phyloP scores from a whole-genome alignment of 2,329 filamentous ascomycete species.

The Pyrenochaeta sp. region DNA sequence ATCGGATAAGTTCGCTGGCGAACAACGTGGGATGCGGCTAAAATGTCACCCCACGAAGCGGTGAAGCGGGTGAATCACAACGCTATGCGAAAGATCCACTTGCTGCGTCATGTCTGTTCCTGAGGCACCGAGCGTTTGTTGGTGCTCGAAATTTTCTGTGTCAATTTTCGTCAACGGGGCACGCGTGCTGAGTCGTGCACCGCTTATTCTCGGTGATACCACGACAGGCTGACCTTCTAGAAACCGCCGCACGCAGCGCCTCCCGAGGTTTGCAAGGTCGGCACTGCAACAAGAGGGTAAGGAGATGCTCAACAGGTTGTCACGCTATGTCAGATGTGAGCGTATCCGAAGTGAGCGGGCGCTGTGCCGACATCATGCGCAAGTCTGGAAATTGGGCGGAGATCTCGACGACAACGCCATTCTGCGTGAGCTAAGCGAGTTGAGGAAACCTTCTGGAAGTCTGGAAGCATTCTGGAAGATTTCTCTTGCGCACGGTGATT shows the following conservation, averaged over 20 bases:
- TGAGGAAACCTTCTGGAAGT: constrained; percentile 46
- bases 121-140: constrained; percentile 27
- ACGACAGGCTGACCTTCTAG: constrained; percentile 24
- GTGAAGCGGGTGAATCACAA: constrained; percentile 37
- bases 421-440: constrained; percentile 25
- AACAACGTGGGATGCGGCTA: constrained; percentile 36
- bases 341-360: constrained; percentile 15
- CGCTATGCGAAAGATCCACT: constrained; percentile 20
- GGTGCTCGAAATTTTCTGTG: constrained; percentile 27
- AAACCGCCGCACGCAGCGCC: constrained; percentile 25
- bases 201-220: constrained; percentile 32
- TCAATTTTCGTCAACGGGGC: constrained; percentile 21
- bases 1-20: constrained; percentile 17
- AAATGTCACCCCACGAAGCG: constrained; percentile 39
- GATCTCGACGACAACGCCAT: constrained; percentile 35
- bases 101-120: constrained; percentile 32
- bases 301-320: constrained; percentile 24
- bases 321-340: constrained; percentile 17
- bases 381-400: constrained; percentile 26
- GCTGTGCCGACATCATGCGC: constrained; percentile 28
- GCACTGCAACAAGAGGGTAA: constrained; percentile 13
- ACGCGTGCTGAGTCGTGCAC: constrained; percentile 30
- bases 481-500: constrained; percentile 27
- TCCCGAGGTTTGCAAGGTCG: constrained; percentile 15
- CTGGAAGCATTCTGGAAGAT: constrained; percentile 31